A percentile compares a stretch with the other conserved stretches of the same genome.
Conservation (phyloP, 2,329 filamentous ascomycete genomes). For the Botrytis galanthina region DNA sequence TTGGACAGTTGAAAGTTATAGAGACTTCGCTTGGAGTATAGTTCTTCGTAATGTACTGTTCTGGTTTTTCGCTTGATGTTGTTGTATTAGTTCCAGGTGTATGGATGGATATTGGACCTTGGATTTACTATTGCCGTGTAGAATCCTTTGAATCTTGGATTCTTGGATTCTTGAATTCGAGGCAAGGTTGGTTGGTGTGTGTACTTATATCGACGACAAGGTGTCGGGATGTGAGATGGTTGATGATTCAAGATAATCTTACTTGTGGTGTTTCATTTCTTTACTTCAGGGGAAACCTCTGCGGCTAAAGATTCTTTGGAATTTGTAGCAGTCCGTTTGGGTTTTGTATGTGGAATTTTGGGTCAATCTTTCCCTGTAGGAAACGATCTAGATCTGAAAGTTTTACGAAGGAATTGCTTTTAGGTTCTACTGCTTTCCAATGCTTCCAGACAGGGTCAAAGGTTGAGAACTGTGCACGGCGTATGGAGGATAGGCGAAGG, state of each 20-base stretch:
- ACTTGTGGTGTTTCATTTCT: not conserved
- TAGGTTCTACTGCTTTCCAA: fast-evolving
- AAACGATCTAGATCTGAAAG: not conserved
- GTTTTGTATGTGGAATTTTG: not conserved
- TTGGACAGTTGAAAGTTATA: not conserved
- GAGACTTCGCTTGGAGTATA: not conserved
- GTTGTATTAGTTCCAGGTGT: fast-evolving
- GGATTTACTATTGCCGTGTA: no score
- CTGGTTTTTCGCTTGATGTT: fast-evolving
- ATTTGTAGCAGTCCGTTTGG: not conserved
- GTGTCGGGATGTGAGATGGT: not conserved
- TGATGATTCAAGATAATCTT: not conserved
- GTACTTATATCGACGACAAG: not conserved
- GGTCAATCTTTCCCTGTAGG: not conserved
- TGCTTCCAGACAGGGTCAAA: no score
- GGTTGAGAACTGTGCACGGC: not conserved
- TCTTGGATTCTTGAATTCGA: not conserved
- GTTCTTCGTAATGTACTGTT: not conserved
- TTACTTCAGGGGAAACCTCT: no score
- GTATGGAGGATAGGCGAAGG: not conserved
- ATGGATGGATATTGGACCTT: not conserved
- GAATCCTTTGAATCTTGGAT: not conserved
- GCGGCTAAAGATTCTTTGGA: no score
- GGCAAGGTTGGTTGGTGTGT: not conserved
- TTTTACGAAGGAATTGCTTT: fast-evolving